Base-by-base conservation (phyloP, 2,329 filamentous ascomycete genomes). In the Talaromyces sp. region DNA sequence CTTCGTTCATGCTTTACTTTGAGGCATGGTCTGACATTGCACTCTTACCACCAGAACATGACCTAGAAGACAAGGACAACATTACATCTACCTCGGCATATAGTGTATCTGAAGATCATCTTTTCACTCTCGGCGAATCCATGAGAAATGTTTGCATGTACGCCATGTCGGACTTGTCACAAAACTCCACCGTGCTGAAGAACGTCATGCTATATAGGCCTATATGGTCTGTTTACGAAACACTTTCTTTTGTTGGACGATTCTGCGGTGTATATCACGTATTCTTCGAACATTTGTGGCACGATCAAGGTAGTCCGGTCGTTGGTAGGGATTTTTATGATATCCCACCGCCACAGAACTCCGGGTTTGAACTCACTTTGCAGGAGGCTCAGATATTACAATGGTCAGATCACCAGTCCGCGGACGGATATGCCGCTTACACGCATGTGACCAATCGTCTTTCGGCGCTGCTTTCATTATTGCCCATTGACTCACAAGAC, bases 1-100 rank as follows among this genome's bases (percentile, higher is more conserved):
- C 64, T n/a, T 62, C 64, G n/a, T 35, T 60, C 9, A 58, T 65
- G 54, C 45, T 65, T 14, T 62, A 62, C 59, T 62, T 57, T 11
- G 64, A 62, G 24, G 64, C 60, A 1, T 65, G 64, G 64, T 58
- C 59, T 27, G 43, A 50, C 41, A 45, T 52, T 5, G 52, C 45
- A 27, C 16, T 61, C 11, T 19, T 65, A 3, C 39, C 47, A 7
- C 14, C 9, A 19, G 33, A 59, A 19, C 1, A 2, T 6, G 3
- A 37, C 37, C 3, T n/a, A 11, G 31, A 9, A 19, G 16, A 16
- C 3, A n/a, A n/a, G 3, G 24, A 50, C 31, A 22, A 31, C 10
- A 22, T 5, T 13, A 7, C 5, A 10, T 6, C n/a, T 56, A 22
- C 31, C 10, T 37, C 50, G 9, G 27, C 16, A 27, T 65, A 65